These are phyloP conservation scores for Entophlyctis helioformis DNA, from an alignment of 192 early-diverging fungal genomes.

Conservation along the genomic window DNA sequence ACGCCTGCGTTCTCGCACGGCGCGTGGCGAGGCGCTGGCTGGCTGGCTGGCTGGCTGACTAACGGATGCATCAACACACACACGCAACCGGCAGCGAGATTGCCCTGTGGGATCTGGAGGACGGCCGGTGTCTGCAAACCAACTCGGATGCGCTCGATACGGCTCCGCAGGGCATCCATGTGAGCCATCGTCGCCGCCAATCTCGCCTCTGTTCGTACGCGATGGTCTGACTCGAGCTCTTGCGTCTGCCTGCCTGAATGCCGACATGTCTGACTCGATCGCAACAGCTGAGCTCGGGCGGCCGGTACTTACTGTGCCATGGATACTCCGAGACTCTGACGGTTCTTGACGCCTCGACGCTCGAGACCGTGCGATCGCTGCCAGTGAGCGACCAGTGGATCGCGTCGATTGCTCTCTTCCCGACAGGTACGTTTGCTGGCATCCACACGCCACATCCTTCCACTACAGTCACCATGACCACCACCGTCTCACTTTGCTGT, in stretches of 20 bases:
- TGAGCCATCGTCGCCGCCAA: too few relatives aligned
- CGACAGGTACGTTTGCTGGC: conserved; percentile 15
- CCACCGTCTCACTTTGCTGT: neutral
- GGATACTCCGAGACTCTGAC: conserved; percentile 10
- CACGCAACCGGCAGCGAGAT: too few relatives aligned
- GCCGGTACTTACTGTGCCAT: conserved; percentile 15
- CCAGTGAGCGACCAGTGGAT: conserved; percentile 10
- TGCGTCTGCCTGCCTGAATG: too few relatives aligned
- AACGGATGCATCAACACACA: too few relatives aligned
- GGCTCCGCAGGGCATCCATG: conserved; percentile 7
- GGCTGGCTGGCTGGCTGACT: too few relatives aligned
- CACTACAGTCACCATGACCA: neutral
- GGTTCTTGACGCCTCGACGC: conserved; percentile 15
- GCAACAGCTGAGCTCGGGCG: conserved; percentile 18
- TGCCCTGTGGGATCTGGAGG: conserved; percentile 30
- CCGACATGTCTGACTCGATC: too few relatives aligned
- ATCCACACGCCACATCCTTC: too few relatives aligned
- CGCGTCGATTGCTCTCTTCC: conserved; percentile 8
- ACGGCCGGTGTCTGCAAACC: conserved; percentile 26
- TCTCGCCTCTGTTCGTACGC: too few relatives aligned
- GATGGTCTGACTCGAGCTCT: too few relatives aligned
- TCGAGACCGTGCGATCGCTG: conserved; percentile 4
- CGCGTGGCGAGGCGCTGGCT: too few relatives aligned
- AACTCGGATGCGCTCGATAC: conserved; percentile 14
- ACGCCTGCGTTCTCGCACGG: too few relatives aligned